Evolutionary conservation across 257 asterid genomes (phyloP).

Genomic region (Gentiana macrophylla): DNA sequence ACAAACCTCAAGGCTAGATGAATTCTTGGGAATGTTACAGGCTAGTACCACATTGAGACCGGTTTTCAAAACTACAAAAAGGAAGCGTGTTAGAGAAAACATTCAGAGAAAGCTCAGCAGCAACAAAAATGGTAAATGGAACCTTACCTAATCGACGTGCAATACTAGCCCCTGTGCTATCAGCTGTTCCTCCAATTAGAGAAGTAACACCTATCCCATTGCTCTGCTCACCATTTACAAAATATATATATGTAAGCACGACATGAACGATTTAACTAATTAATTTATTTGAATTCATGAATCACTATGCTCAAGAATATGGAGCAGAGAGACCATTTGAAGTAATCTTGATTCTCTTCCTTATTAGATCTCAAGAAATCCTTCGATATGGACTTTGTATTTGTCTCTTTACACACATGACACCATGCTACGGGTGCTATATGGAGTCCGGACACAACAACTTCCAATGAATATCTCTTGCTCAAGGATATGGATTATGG

Average conservation of each 20-base stretch:
- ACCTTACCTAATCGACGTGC: constrained; percentile 81
- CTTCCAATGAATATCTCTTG: too few relatives aligned
- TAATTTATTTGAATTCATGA: too few relatives aligned
- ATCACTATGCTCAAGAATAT: too few relatives aligned
- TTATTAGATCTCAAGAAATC: too few relatives aligned
- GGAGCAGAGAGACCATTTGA: too few relatives aligned
- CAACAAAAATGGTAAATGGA: background rate
- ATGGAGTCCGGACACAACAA: too few relatives aligned
- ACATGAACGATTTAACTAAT: too few relatives aligned
- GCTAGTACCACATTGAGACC: constrained; percentile 72
- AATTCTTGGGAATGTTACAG: constrained; percentile 74
- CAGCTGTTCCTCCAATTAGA: constrained; percentile 74
- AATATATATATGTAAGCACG: background rate
- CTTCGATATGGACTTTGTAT: too few relatives aligned
- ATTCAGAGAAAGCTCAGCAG: constrained; percentile 1
- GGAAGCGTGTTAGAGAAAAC: constrained; percentile 17
- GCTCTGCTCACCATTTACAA: constrained; percentile 37
- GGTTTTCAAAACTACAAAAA: constrained; percentile 59
- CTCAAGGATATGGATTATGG: too few relatives aligned
- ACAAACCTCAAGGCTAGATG: constrained; percentile 83
- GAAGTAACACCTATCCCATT: constrained; percentile 52
- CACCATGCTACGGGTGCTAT: too few relatives aligned
- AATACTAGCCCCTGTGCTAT: constrained; percentile 72
- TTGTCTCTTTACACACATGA: too few relatives aligned
- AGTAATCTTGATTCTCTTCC: too few relatives aligned